Base-by-base conservation (phyloP, 352 stramenopile species). In the Globisporangium orthogonon region DNA sequence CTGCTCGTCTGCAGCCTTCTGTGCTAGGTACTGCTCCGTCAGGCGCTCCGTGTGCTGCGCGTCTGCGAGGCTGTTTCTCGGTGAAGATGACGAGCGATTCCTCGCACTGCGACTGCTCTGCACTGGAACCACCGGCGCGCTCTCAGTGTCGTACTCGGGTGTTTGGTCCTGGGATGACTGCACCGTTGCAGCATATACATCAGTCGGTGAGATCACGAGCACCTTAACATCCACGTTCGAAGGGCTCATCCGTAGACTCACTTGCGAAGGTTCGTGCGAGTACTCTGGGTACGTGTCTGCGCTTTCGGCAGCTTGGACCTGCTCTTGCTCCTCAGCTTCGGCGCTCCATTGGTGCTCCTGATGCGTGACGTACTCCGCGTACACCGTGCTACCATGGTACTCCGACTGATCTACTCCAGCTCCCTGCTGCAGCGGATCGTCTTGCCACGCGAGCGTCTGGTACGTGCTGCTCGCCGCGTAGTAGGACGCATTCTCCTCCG, bases 1-100 rank as follows among this genome's bases (percentile, higher is more conserved):
- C 18, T 73, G 52, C 11, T 71, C 57, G 17, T 77, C 68, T 31
- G 67, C 65, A 9, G 18, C 44, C 7, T 70, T 77, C n/a, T 64
- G 66, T 30, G 67, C 60, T 51, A 78, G 61, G 23, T 56, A 66
- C 46, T 74, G 59, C 35, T 40, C 7, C 35, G 35, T 40, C 35
- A 40, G 6, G 28, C 74, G 48, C 33, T 76, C 49, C n/a, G 44
- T 57, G 28, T 54, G 30, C 18, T 54, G 58, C 7, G 50, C 31
- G 29, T 64, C 58, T 2, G 33, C 58, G 17, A 51, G 39, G 7
- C 13, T 44, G 41, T 17, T 51, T 15, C 37, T 29, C 6, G 50
- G 29, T 13, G 59, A 37, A 11, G 50, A 23, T 15, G 46, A 52
- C 2, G 59, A 60, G 3, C 48, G 23, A 15, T 15, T 56, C 41